phyloP scores from a whole-genome alignment of 371 early-diverging fungal genomes.

The Entomophthora muscae region DNA sequence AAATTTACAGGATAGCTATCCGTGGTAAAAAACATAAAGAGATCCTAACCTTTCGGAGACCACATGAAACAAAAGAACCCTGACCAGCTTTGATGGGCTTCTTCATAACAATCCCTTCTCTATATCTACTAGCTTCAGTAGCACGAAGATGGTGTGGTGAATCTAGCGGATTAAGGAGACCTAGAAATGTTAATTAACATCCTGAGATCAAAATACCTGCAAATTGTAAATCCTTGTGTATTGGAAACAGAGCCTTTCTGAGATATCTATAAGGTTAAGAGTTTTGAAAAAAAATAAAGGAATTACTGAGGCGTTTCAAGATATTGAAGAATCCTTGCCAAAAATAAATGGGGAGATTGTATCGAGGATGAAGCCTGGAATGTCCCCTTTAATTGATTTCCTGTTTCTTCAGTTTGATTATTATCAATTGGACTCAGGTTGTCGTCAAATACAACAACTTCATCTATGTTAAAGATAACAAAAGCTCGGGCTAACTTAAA shows the following conservation, averaged over 20 bases:
- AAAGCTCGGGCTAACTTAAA: slow-evolving; percentile 37
- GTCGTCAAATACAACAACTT: slow-evolving; percentile 50
- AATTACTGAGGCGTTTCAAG: slow-evolving; percentile 47
- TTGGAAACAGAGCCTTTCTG: slow-evolving; percentile 44
- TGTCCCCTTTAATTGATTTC: neutral
- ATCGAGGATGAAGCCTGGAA: slow-evolving; percentile 15
- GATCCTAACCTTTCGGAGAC: slow-evolving; percentile 24
- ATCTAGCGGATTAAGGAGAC: slow-evolving; percentile 48
- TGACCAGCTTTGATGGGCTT: slow-evolving; percentile 20
- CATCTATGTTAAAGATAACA: slow-evolving; percentile 42
- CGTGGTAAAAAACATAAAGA: too few species aligned
- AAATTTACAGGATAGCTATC: too few species aligned
- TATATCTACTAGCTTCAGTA: slow-evolving; percentile 33
- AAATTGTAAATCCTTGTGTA: slow-evolving; percentile 48
- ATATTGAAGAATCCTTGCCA: slow-evolving; percentile 43
- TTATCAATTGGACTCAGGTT: slow-evolving; percentile 13
- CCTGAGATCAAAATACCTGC: slow-evolving; percentile 19
- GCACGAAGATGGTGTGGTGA: slow-evolving; percentile 47
- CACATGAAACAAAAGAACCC: slow-evolving; percentile 41
- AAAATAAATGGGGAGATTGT: slow-evolving; percentile 33
- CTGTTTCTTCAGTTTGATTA: slow-evolving; percentile 11
- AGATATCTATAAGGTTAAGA: slow-evolving; percentile 21
- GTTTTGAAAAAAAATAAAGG: neutral
- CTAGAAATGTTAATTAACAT: slow-evolving; percentile 10
- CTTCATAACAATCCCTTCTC: slow-evolving; percentile 45